Evolutionary conservation across 2,329 filamentous ascomycete genomes (phyloP), one percentile per base, ranked within the genome.

Genomic region (Laburnicola sp.): DNA sequence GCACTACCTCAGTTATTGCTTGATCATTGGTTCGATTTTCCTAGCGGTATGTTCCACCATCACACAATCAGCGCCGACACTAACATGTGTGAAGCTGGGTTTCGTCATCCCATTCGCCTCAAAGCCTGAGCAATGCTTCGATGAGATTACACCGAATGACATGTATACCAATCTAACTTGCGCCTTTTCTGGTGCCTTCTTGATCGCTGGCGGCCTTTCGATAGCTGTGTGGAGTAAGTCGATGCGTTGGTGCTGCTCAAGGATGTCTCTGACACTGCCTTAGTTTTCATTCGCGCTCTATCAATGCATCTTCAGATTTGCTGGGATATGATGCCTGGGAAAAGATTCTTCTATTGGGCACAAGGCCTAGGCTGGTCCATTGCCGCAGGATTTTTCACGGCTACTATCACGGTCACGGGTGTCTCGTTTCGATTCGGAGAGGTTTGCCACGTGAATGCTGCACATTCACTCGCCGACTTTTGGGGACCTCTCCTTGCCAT

Each of bases 251-350:
- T 25, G 10, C 3, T 35, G 9, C 22, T 8, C 10, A 26, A 28
- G 25, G 9, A 22, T n/a, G 10, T 22, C 8, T 6, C 43, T 47
- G 34, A 52, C 21, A 30, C 11, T 35, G 21, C 22, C 35, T 2
- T 30, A 76, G 85, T 92, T 57, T 96, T 97, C 70, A 81, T 97
- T 53, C 86, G 94, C 57, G 89, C 93, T 0, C 76, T 97, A 30
- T 96, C 91, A 3, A 86, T 99, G 63, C 94, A 99, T 73, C 84
- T 99, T 25, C 94, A 97, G 73, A 97, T 99, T 58, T 97, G 92
- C 78, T 99, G 94, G 94, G 91, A 97, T 72, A 82, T 95, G 30
- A 85, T 93, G 6, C 89, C 96, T 3, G 94, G 94, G 34, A 83
- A 86, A 38, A 88, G 82, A 64, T 97, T 97, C 74, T 97, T 97